Evolutionary conservation across 352 stramenopile genomes (phyloP), one percentile per base, ranked within the genome.

Genomic region (Salisapilia sapeloensis): DNA sequence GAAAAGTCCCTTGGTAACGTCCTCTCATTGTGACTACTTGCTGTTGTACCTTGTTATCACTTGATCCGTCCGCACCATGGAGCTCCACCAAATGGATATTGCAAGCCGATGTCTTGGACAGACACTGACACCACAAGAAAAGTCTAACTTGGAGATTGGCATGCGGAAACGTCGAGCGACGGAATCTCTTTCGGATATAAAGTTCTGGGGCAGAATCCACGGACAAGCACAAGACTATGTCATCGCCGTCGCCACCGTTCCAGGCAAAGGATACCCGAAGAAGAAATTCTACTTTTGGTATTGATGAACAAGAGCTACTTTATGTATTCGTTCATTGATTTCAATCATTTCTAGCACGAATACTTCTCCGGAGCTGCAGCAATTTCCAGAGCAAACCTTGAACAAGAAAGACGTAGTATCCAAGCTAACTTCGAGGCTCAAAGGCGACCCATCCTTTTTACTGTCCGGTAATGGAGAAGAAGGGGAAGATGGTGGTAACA

Each of bases 261-360:
- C 60, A 0, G 50, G 40, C n/a, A 66, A 76, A 14, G 61, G 76
- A 35, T 80, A 76, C 23, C 67, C 65, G 10, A 76, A 60, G 42
- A 87, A 84, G 40, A 87, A 87, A 26, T 87, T 82, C 22, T 86
- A 83, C 65, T 87, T 84, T 23, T 87, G 65, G 67, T 81, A 27
- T 34, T 32, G 12, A 6, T 8, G 15, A 23, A 32, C 22, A 24
- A 8, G 30, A 23, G 9, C 9, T 15, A 23, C 21, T 24, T 6
- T 44, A 24, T n/a, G 41, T 12, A 41, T 22, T 23, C 27, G 6
- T 2, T 36, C 43, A 14, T 19, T 37, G 2, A 19, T 13, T 16
- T 49, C 2, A n/a, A n/a, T n/a, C n/a, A n/a, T 12, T 2, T 12
- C 7, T 38, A 86, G 70, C 44, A 82, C 70, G 24, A 82, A 81